phyloP scores from a whole-genome alignment of 352 stramenopile genomes.

The Plasmopara muralis region DNA sequence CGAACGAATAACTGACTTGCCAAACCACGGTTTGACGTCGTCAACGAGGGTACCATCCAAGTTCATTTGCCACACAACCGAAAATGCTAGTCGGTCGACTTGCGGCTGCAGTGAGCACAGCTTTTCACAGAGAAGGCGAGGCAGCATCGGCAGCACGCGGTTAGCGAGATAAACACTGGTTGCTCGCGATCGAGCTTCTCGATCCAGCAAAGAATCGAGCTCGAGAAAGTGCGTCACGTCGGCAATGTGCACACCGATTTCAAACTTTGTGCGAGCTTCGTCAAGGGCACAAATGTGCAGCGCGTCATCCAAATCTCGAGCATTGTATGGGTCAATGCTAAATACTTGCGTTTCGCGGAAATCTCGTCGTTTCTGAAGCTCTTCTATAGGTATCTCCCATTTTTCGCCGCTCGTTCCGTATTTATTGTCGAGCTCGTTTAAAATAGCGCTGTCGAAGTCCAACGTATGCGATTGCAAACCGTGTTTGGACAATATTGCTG shows the following conservation, averaged over 20 bases:
- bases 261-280: constrained; percentile 52
- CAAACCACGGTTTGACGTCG: constrained; percentile 91
- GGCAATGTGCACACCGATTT: constrained; percentile 97
- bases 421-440: constrained; percentile 64
- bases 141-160: constrained; percentile 94
- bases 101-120: constrained; percentile 96
- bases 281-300: constrained; percentile 85
- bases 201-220: constrained; percentile 87
- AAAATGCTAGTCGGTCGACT: constrained; percentile 94
- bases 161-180: constrained; percentile 98
- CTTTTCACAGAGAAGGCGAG: constrained; percentile 93
- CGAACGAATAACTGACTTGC: constrained; percentile 96
- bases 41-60: constrained; percentile 88
- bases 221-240: constrained; percentile 96
- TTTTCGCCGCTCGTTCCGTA: constrained; percentile 67
- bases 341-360: constrained; percentile 91
- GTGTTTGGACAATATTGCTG: constrained; percentile 87
- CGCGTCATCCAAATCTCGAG: constrained; percentile 95
- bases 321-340: constrained; percentile 96
- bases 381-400: constrained; percentile 71
- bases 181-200: constrained; percentile 87
- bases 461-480: constrained; percentile 74
- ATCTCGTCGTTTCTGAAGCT: constrained; percentile 83
- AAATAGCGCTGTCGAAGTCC: constrained; percentile 58
- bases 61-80: constrained; percentile 96